These are phyloP conservation scores for Ophiostoma quercus DNA, from an alignment of 2,329 filamentous ascomycete genomes.

Conservation along the genomic window DNA sequence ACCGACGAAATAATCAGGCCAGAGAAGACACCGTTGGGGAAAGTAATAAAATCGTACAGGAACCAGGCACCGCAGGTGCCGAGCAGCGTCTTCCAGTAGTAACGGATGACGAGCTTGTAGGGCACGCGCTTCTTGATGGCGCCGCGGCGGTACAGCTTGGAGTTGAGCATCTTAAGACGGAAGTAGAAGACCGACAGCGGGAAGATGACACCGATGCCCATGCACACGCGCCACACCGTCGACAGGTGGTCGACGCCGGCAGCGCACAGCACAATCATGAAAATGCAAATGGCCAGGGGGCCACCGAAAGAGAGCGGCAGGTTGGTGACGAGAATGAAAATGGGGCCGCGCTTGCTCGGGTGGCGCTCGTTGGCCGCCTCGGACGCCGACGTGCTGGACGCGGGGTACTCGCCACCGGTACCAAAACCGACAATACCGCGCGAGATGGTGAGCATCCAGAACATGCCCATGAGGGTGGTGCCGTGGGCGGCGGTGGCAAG, in stretches of 20 bases:
- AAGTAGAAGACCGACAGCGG: slow-evolving; percentile 51
- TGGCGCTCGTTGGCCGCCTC: slow-evolving; percentile 50
- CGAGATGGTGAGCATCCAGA: slow-evolving; percentile 47
- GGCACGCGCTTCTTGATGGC: slow-evolving; percentile 42
- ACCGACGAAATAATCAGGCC: slow-evolving; percentile 44
- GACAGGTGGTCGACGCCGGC: slow-evolving; percentile 37
- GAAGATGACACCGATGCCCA: slow-evolving; percentile 47
- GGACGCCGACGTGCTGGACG: slow-evolving; percentile 44
- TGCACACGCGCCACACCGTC: slow-evolving; percentile 47
- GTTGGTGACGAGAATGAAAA: slow-evolving; percentile 52
- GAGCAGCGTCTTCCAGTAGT: slow-evolving; percentile 46
- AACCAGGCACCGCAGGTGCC: slow-evolving; percentile 50
- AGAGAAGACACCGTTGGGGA: slow-evolving; percentile 52
- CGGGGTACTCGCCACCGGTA: slow-evolving; percentile 51
- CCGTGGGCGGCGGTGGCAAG: slow-evolving; percentile 45
- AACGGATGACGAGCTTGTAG: slow-evolving; percentile 43
- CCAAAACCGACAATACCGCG: slow-evolving; percentile 41
- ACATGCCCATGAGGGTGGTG: slow-evolving; percentile 37
- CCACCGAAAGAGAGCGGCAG: slow-evolving; percentile 47
- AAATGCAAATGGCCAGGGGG: slow-evolving; percentile 45
- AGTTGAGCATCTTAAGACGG: slow-evolving; percentile 47
- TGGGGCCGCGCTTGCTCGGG: slow-evolving; percentile 39
- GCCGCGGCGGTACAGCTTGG: slow-evolving; percentile 45
- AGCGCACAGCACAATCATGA: slow-evolving; percentile 47
- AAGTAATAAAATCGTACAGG: slow-evolving; percentile 50